phyloP scores from a whole-genome alignment of 2,329 filamentous ascomycete species.

The Talaromyces albobiverticillius region DNA sequence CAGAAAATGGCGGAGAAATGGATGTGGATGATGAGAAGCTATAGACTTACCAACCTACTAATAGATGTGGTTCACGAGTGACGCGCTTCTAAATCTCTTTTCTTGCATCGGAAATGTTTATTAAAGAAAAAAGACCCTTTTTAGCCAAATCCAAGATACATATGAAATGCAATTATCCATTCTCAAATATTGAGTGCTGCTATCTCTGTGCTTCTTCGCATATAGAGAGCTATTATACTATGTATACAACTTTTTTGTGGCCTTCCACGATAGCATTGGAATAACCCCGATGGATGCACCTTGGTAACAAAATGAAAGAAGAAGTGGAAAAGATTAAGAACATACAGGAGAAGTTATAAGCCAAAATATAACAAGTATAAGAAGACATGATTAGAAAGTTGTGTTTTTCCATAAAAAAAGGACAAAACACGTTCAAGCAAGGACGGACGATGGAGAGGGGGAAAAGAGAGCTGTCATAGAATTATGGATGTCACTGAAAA shows the following conservation, averaged over 20 bases:
- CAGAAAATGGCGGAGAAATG: constrained; percentile 56
- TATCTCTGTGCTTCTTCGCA: not conserved
- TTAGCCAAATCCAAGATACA: not conserved
- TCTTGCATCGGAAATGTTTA: not conserved
- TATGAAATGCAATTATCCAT: not conserved
- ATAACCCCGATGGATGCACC: constrained; percentile 11
- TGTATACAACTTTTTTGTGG: not conserved
- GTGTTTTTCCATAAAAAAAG: not conserved
- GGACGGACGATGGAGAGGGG: not conserved
- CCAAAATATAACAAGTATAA: not conserved
- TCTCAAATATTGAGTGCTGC: not conserved
- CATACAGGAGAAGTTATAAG: constrained; percentile 4
- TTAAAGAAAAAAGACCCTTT: not conserved
- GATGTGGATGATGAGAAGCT: constrained; percentile 68
- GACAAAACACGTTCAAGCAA: too few species aligned
- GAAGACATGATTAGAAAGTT: constrained; percentile 13
- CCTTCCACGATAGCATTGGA: constrained; percentile 2
- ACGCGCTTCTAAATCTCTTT: not conserved
- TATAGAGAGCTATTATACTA: not conserved
- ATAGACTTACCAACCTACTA: constrained; percentile 22
- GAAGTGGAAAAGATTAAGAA: not conserved
- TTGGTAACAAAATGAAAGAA: constrained; percentile 4
- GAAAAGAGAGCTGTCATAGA: not conserved
- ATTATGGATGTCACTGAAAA: not conserved
- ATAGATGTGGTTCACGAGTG: constrained; percentile 3